Evolutionary conservation across 2,329 filamentous ascomycete genomes (phyloP), one percentile per base, ranked within the genome.

Genomic region (Trichoderma oligosporum): DNA sequence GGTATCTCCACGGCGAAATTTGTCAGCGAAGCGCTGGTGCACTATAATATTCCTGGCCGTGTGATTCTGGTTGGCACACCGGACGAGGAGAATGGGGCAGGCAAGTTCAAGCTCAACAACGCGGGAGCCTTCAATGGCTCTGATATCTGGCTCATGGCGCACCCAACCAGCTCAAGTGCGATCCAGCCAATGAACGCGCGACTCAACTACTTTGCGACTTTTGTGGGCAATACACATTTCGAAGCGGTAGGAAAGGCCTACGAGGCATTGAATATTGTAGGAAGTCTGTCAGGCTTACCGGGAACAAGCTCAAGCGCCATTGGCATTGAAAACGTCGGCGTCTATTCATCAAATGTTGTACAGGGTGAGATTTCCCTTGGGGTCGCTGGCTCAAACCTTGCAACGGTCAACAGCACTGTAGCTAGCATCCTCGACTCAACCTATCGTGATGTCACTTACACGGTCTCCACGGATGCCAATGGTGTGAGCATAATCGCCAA

Each of bases 151-250:
- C 22, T 63, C 27, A 63, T 63, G 61, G 61, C 61, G 11, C 61
- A 63, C 27, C 61, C 61, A 12, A 61, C 55, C 18, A 51, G 25
- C 3, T 48, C 52, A 14, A 59, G 55, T 18, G 61, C 61, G 7
- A 38, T 63, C 2, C 61, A 63, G 52, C 60, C 61, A 8, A 63
- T 63, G 61, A 62, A 63, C 45, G 51, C 55, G 3, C 57, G 61
- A 6, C 55, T 63, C 35, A 63, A 63, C 52, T 53, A 53, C 22
- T 63, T 63, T 42, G 55, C 60, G 7, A 48, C 25, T 2, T 60
- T 63, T 29, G 27, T 31, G 5, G 61, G 60, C 25, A 41, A 29
- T 12, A 60, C 57, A 4, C 61, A 63, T 48, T 9, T 25, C 3
- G 57, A 63, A 18, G 58, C 61, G 1, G 58, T 63, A 18, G 16